These are phyloP conservation scores for Ogataea nitratoaversa DNA, from an alignment of 805 yeast species.

Conservation along the genomic window DNA sequence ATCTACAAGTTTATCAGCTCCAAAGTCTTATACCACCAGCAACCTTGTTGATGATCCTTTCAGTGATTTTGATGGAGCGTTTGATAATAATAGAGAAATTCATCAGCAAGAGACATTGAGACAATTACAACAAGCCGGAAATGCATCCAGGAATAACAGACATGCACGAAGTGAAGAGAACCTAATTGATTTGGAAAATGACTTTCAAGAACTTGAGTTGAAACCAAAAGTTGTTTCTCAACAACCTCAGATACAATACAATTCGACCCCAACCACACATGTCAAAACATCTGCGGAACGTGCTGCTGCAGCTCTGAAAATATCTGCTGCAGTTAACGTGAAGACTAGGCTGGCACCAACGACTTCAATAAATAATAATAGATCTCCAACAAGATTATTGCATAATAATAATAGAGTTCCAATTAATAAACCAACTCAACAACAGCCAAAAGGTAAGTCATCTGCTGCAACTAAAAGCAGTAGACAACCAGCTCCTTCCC, in stretches of 20 bases:
- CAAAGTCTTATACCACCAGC: conserved; percentile 24
- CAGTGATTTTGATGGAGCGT: conserved; percentile 24
- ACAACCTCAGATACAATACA: conserved; percentile 2
- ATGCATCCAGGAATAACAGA: conserved; percentile 17
- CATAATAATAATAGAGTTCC: no score
- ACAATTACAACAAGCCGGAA: conserved; percentile 25
- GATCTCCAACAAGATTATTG: conserved; percentile 15
- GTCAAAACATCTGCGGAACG: conserved; percentile 26
- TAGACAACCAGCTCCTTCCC: neutral
- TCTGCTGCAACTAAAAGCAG: conserved; percentile 9
- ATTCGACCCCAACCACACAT: conserved; percentile 5
- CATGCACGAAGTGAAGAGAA: conserved; percentile 13
- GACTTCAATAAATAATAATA: conserved; percentile 4
- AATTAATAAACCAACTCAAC: neutral
- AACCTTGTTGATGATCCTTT: conserved; percentile 17
- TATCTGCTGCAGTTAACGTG: conserved; percentile 30
- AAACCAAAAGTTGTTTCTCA: conserved; percentile 11
- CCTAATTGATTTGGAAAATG: conserved; percentile 11
- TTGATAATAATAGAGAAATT: conserved; percentile 19
- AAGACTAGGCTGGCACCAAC: conserved; percentile 13
- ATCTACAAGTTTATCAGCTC: conserved; percentile 24
- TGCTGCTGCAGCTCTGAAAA: conserved; percentile 29
- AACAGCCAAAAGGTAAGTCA: conserved; percentile 8
- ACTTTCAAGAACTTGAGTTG: conserved; percentile 11
- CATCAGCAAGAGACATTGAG: conserved; percentile 24